Base-by-base conservation (phyloP, 345 rosid genomes). In the Lepidium aucheri region DNA sequence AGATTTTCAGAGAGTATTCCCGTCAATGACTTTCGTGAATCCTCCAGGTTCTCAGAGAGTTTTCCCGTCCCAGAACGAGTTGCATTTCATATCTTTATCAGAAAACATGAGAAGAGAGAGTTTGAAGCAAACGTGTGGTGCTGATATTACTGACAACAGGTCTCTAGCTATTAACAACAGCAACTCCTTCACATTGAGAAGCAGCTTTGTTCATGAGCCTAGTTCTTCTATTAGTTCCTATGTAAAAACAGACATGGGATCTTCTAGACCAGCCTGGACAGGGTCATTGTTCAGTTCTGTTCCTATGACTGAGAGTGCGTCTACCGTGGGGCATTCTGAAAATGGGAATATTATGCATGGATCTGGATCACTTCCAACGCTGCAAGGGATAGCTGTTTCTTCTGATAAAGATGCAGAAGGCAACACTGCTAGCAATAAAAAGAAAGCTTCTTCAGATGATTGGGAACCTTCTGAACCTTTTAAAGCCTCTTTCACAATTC, bases 391-490 rank as follows among this genome's bases (percentile, higher is more conserved):
- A 40, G 73, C 84, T 12, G 65, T 72, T n/a, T 74, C 77, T 47
- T 81, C 79, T 39, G 61, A 57, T 67, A 60, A 77, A 51, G 82
- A 77, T 45, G 77, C 53, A 43, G 84, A 67, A 72, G 66, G 28
- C 28, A 61, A 72, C 65, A 51, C 53, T 60, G 72, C 79, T 41
- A 68, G 80, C 51, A 42, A 61, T 58, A 77, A 70, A 69, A 74
- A 68, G 68, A 77, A 76, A 36, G 44, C 76, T 72, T 74, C 81
- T 58, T 79, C 87, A 39, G 71, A 81, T 79, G 85, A 85, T 72
- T 94, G 99, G 99, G 95, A 85, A 53, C 92, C 90, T 40, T 94
- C 99, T 28, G 80, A 83, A 55, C 95, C 97, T 51, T 94, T 94
- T 76, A 80, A 52, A 51, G 85, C 97, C 6, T 88, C 96, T 35